Base-by-base conservation (phyloP, 192 early-diverging fungal species). In the Coemansia aciculifera region DNA sequence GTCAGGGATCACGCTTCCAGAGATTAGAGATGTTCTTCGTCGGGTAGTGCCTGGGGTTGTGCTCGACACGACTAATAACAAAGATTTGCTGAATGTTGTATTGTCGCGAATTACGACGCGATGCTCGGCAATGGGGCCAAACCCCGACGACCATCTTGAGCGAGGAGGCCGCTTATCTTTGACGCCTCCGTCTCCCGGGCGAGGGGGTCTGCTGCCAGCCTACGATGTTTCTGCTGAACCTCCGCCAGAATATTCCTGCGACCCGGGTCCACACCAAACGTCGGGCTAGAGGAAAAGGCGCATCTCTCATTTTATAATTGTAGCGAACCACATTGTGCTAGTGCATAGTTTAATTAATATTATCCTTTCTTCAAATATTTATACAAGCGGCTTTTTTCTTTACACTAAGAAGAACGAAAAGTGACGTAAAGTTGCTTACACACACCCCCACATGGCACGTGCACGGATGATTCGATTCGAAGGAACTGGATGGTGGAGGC, bases 1-100 rank as follows among this genome's bases (percentile, higher is more conserved):
- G 19, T 76, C 79, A 38, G 79, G 74, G 19, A 46, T 77, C 15
- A 54, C 68, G 17, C 44, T 82, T 27, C 3, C 43, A 0, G 79
- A 82, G 29, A 59, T 82, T 13, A 49, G 44, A n/a, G 56, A 17
- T 9, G 60, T 66, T 39, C 62, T 82, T 3, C n/a, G 32, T 15
- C 27, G 65, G 19, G 68, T 66, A 10, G 32, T 32, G 10, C 71
- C 71, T 3, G 51, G 61, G 7, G 29, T 57, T 5, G 17, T 74
- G 38, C 54, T 67, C 0, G 79, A 76, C 38, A 66, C 63, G 10
- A 77, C 79, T 2, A 19, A 19, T 9, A 43, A 77, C 24, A 77
- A 77, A 37, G 43, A 10, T 5, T 37, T 77, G 21, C 34, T 76
- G 9, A 34, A 57, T 57, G 52, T 49, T 6, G 71, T 69, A 7